A percentile compares a stretch with the other conserved stretches of the same genome.
Evolutionary conservation across 305 asterid genomes (phyloP).

Genomic region (Salvia sclarea): DNA sequence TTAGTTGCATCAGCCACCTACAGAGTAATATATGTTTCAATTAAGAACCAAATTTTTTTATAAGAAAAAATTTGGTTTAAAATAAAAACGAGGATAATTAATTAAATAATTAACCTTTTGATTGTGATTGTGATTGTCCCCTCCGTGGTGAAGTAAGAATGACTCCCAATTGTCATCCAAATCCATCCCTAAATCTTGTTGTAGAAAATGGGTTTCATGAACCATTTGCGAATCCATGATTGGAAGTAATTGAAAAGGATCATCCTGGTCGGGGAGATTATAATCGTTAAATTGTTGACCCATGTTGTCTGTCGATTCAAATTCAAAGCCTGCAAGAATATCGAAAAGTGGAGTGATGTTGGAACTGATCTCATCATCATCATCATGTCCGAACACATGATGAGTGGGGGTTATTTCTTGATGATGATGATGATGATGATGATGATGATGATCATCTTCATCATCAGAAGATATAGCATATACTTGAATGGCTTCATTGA

Average conservation of each 20-base stretch:
- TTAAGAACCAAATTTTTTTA: no score
- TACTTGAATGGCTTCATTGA: neutral
- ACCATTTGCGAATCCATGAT: neutral
- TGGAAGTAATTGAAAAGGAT: neutral
- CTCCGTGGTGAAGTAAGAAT: neutral
- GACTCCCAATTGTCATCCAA: neutral
- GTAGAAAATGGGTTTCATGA: neutral
- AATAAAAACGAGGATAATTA: no score
- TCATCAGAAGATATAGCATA: neutral
- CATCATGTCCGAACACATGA: no score
- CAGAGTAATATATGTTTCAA: neutral
- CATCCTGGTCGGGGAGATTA: neutral
- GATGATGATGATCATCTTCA: no score
- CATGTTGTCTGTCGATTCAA: neutral
- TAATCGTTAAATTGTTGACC: no score
- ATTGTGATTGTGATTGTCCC: neutral
- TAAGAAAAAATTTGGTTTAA: no score
- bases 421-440: no score
- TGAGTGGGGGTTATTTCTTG: no score
- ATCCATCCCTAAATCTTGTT: neutral
- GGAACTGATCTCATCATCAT: no score
- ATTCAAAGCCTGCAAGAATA: no score
- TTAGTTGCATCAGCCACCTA: neutral
- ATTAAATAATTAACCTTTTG: no score
- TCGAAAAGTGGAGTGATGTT: no score